These are phyloP conservation scores for Leishmania mexicana DNA, from an alignment of 208 protist species.

Conservation along the genomic window DNA sequence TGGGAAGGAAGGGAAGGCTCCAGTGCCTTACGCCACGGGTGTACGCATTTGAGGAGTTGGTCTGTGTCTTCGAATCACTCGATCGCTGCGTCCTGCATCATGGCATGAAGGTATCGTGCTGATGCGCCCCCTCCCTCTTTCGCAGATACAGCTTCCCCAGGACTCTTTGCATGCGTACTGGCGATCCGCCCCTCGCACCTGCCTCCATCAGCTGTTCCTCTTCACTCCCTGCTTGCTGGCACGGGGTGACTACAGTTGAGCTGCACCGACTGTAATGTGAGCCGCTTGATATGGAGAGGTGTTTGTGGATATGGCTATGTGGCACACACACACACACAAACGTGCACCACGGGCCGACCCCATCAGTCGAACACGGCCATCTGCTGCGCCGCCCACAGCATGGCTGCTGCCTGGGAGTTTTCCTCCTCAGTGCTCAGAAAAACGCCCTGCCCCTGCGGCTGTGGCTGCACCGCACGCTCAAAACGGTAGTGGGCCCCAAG, in stretches of 20 bases:
- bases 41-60: neutral
- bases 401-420: neutral
- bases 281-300: neutral
- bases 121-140: neutral
- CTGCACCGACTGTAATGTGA: neutral
- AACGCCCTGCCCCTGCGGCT: neutral
- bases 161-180: neutral
- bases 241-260: neutral
- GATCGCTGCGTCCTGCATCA: neutral
- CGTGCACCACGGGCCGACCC: neutral
- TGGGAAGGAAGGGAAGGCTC: slow-evolving; percentile 1
- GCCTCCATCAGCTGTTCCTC: neutral
- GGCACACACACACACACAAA: neutral
- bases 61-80: neutral
- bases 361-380: neutral
- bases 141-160: neutral
- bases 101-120: neutral
- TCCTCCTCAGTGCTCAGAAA: neutral
- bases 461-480: slow-evolving; percentile 13
- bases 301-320: neutral
- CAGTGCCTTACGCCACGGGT: neutral
- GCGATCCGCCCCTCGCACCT: neutral
- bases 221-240: neutral
- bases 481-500: neutral
- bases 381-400: slow-evolving; percentile 15